These are phyloP conservation scores for Solanum okadae DNA, from an alignment of 257 asterid species.

Conservation along the genomic window DNA sequence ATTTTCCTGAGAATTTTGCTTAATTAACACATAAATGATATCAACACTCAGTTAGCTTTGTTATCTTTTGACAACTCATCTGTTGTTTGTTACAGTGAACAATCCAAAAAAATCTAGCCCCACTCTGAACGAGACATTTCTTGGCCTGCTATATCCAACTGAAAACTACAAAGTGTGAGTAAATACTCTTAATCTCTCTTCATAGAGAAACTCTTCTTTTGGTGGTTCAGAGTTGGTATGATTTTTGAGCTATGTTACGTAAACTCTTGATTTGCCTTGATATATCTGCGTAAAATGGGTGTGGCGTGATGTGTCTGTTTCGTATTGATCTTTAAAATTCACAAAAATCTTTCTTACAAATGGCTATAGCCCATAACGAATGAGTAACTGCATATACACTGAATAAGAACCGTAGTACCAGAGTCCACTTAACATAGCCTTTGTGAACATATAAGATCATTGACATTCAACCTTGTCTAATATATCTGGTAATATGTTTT, in stretches of 20 bases:
- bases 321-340: not conserved
- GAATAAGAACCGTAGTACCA: not conserved
- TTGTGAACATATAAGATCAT: not conserved
- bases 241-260: not conserved
- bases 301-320: not conserved
- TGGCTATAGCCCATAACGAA: not conserved
- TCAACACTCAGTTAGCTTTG: not conserved
- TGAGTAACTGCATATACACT: not conserved
- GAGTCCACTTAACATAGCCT: not conserved
- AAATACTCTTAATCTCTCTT: not conserved
- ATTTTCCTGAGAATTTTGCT: not conserved
- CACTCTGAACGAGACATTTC: slow-evolving; percentile 84
- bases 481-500: slow-evolving; percentile 8
- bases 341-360: not conserved
- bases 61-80: not conserved
- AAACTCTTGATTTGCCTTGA: not conserved
- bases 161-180: slow-evolving; percentile 98
- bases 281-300: not conserved
- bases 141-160: slow-evolving; percentile 92
- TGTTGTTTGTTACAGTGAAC: slow-evolving; percentile 56
- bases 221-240: not conserved
- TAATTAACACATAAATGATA: not conserved
- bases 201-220: not conserved
- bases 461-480: not conserved
- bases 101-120: slow-evolving; percentile 95